A percentile compares a stretch with the other conserved stretches of the same genome.
Evolutionary conservation across 768 basidiomycete species (phyloP).

Genomic region (Leccinum subgranulosum): DNA sequence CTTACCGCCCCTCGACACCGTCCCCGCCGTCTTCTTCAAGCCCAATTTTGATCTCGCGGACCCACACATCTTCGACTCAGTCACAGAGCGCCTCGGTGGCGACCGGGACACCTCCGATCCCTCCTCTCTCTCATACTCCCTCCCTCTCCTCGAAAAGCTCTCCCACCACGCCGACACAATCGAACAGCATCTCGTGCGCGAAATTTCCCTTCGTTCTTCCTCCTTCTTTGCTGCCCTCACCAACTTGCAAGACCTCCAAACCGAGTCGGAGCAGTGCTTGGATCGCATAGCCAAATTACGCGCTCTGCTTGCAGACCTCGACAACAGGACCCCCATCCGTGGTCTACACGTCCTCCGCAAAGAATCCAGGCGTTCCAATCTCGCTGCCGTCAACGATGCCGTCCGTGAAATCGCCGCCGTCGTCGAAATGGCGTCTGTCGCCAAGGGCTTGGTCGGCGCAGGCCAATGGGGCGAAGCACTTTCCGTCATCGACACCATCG

Average conservation of each 20-base stretch:
- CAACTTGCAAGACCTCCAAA: conserved; percentile 89
- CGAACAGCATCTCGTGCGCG: conserved; percentile 90
- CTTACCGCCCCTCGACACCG: conserved; percentile 68
- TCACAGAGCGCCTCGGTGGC: conserved; percentile 56
- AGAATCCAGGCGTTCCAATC: conserved; percentile 57
- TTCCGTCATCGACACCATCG: conserved; percentile 65
- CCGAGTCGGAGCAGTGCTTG: conserved; percentile 83
- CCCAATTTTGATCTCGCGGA: conserved; percentile 77
- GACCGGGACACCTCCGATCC: conserved; percentile 48
- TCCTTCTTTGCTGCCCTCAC: conserved; percentile 96
- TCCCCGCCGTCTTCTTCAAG: conserved; percentile 82
- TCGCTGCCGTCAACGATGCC: conserved; percentile 59
- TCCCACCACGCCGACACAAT: conserved; percentile 91
- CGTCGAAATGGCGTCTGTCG: conserved; percentile 73
- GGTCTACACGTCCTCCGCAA: conserved; percentile 73
- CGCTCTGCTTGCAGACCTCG: conserved; percentile 67
- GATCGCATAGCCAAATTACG: conserved; percentile 72
- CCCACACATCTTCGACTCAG: conserved; percentile 70
- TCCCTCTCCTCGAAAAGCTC: conserved; percentile 82
- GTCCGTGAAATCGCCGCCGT: conserved; percentile 65
- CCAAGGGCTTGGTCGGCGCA: conserved; percentile 68
- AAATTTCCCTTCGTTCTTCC: conserved; percentile 85
- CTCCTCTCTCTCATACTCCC: conserved; percentile 58
- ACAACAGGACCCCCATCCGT: conserved; percentile 70
- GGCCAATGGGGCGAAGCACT: conserved; percentile 90